Evolutionary conservation across 2,329 filamentous ascomycete genomes (phyloP).

Genomic region (Microdochium bolleyi): DNA sequence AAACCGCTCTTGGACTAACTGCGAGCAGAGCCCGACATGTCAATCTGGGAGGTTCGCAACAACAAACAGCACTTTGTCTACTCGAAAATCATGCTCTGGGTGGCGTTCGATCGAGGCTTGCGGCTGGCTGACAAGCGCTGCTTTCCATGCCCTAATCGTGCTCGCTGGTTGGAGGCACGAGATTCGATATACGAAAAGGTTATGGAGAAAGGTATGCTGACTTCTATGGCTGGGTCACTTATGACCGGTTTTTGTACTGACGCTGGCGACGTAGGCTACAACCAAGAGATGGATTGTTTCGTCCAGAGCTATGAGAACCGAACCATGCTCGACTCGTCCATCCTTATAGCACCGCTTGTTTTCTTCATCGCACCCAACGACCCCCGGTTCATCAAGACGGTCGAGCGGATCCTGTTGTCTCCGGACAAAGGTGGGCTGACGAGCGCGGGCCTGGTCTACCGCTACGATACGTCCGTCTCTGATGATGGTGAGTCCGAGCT

Average conservation of each 20-base stretch:
- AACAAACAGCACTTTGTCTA: slow-evolving; percentile 72
- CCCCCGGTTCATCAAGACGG: slow-evolving; percentile 63
- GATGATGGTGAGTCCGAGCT: slow-evolving; percentile 61
- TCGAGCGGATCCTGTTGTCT: slow-evolving; percentile 62
- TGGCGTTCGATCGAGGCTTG: slow-evolving; percentile 68
- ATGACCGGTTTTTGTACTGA: not conserved
- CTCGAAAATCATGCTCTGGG: slow-evolving; percentile 80
- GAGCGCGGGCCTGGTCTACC: slow-evolving; percentile 66
- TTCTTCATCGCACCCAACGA: slow-evolving; percentile 76
- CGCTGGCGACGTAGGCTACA: slow-evolving; percentile 45
- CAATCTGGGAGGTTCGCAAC: slow-evolving; percentile 75
- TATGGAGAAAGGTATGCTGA: slow-evolving; percentile 55
- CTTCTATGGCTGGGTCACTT: not conserved
- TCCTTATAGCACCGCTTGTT: slow-evolving; percentile 69
- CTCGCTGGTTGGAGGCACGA: slow-evolving; percentile 56
- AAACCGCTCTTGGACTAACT: slow-evolving; percentile 1
- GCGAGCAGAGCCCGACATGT: slow-evolving; percentile 60
- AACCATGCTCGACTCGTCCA: slow-evolving; percentile 64
- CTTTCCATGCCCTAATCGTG: slow-evolving; percentile 64
- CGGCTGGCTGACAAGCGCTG: slow-evolving; percentile 68
- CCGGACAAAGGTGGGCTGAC: slow-evolving; percentile 71
- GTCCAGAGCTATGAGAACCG: slow-evolving; percentile 69
- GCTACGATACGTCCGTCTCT: slow-evolving; percentile 61
- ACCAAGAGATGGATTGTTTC: slow-evolving; percentile 60
- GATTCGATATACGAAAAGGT: slow-evolving; percentile 67